Percentiles rank a stretch among this genome's conserved stretches.
phyloP scores from a whole-genome alignment of 1,284 basidiomycete genomes.

The Naganishia sp. region DNA sequence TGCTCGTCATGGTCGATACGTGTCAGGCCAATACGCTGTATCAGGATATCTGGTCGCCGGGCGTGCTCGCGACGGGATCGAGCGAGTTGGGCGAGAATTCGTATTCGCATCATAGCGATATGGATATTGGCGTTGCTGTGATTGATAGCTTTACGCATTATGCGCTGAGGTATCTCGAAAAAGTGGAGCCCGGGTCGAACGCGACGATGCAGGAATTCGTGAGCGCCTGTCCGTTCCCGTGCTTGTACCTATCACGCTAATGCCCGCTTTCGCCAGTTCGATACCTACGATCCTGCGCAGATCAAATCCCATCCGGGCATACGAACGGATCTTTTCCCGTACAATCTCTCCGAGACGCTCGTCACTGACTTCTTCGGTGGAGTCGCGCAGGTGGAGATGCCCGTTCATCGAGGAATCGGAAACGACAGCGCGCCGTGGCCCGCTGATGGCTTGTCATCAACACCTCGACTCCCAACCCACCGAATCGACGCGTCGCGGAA shows the following conservation, averaged over 20 bases:
- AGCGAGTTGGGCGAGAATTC: slow-evolving; percentile 87
- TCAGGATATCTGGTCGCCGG: slow-evolving; percentile 90
- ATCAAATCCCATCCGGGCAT: slow-evolving; percentile 86
- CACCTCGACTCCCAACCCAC: background rate
- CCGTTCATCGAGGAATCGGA: background rate
- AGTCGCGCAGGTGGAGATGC: slow-evolving; percentile 74
- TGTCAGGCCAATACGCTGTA: slow-evolving; percentile 98
- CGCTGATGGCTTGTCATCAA: background rate
- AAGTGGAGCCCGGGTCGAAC: slow-evolving; percentile 83
- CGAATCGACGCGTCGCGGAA: background rate
- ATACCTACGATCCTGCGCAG: slow-evolving; percentile 69
- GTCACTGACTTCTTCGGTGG: slow-evolving; percentile 97
- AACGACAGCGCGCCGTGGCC: background rate
- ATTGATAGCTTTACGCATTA: slow-evolving; percentile 95
- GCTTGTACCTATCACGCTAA: background rate
- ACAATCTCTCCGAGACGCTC: slow-evolving; percentile 64
- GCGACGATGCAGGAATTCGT: slow-evolving; percentile 83
- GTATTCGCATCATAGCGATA: slow-evolving; percentile 93
- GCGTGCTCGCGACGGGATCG: slow-evolving; percentile 91
- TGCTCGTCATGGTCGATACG: slow-evolving; percentile 98
- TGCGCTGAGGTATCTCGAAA: slow-evolving; percentile 86
- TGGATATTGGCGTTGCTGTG: slow-evolving; percentile 90
- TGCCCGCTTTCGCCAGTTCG: slow-evolving; percentile 62
- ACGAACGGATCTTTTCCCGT: slow-evolving; percentile 74
- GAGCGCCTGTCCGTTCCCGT: slow-evolving; percentile 42